Evolutionary conservation across 2,329 filamentous ascomycete species (phyloP).

Genomic region (Coniochaeta ligniaria): DNA sequence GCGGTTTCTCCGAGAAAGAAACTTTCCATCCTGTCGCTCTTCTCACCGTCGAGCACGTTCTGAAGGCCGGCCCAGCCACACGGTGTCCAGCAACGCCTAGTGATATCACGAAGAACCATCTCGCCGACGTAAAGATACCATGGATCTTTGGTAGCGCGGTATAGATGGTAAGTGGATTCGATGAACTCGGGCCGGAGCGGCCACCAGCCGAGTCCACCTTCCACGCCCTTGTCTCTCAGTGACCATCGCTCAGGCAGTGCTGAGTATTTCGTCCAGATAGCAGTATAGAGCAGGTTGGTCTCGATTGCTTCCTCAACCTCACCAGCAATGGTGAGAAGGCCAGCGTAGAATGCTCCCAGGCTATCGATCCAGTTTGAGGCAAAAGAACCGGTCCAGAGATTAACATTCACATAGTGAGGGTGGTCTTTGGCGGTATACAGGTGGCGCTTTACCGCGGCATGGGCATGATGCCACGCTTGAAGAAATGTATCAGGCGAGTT

Average conservation of each 20-base stretch:
- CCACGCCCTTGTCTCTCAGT: conserved; percentile 72
- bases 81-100: conserved; percentile 76
- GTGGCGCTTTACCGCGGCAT: conserved; percentile 82
- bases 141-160: conserved; percentile 83
- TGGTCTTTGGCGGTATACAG: conserved; percentile 80
- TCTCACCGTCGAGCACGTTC: conserved; percentile 74
- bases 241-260: conserved; percentile 94
- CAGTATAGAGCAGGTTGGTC: conserved; percentile 83
- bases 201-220: conserved; percentile 89
- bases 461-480: conserved; percentile 75
- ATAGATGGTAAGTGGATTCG: conserved; percentile 95
- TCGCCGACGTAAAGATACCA: conserved; percentile 96
- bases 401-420: conserved; percentile 88
- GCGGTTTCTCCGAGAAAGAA: conserved; percentile 96
- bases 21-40: conserved; percentile 94
- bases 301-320: conserved; percentile 87
- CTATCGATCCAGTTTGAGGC: conserved; percentile 95
- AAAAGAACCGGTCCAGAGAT: conserved; percentile 79
- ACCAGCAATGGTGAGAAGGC: conserved; percentile 76
- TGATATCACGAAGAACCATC: conserved; percentile 87
- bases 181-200: conserved; percentile 93
- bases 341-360: conserved; percentile 90
- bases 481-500: conserved; percentile 74
- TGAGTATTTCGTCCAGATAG: conserved; percentile 91
- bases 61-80: conserved; percentile 93